Evolutionary conservation across 176 grass and related monocot genomes (phyloP), one percentile per base, ranked within the genome.

Genomic region (Tuctoria greenei): DNA sequence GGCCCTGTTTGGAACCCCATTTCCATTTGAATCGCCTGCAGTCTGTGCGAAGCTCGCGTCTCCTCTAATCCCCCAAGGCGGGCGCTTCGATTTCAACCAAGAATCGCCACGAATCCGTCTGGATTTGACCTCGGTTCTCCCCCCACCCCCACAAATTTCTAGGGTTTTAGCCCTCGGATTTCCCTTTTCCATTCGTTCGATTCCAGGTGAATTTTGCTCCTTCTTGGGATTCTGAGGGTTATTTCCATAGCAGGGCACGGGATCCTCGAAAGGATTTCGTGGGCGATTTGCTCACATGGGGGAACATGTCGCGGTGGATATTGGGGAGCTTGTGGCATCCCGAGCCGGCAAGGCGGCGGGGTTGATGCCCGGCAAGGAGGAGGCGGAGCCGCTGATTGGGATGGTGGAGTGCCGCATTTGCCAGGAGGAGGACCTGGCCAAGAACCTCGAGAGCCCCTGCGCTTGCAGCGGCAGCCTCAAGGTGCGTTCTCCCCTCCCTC

Each of bases 391-490:
- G 39, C 94, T 91, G 64, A 91, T 93, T 80, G 79, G 82, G 78
- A 83, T 76, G 41, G 88, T 84, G 49, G 90, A 97, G 66, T 97
- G 94, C 72, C 90, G 94, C 67, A 97, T 97, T 79, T 97, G 93
- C 91, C 93, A 97, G 64, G 93, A 97, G 61, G 93, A 97, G 75
- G 93, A 97, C 73, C 74, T 86, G 21, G 41, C 79, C 15, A 91
- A 89, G 70, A 93, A 93, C 24, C 83, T 97, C 61, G 93, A 93
- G 88, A 91, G 75, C 10, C 93, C 93, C 35, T 97, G 93, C 46
- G 90, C 90, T 79, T 93, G 93, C 79, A 91, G 49, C 57, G 93
- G 93, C 65, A 97, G 93, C 73, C 84, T 97, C 56, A 93, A 97
- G 93, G 90, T 89, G 35, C 23, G 63, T 42, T 18, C 21, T 80